Evolutionary conservation across 441 rosid genomes (phyloP), one percentile per base, ranked within the genome.

Genomic region (Biscutella laevigata): DNA sequence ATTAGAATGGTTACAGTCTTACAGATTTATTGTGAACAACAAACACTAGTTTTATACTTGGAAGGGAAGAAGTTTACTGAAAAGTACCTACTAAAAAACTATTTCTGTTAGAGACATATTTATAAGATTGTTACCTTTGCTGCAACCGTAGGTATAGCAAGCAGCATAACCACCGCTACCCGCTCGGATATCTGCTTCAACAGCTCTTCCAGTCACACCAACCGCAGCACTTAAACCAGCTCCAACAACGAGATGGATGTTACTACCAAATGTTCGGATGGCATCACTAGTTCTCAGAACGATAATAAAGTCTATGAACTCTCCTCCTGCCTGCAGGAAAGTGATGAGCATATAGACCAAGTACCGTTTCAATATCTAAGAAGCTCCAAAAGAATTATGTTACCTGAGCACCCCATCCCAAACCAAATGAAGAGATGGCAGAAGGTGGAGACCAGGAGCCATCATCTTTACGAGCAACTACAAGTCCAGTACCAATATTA

Each of bases 351-450:
- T 2, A 16, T 10, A 50, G 22, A 41, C 15, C n/a, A 51, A 42
- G 3, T 42, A 43, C 0, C 17, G 37, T 35, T 28, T 34, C 32
- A 22, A 60, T 6, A 35, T 52, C 12, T 45, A 16, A 0, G 0
- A 17, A 30, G 35, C 5, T 22, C 8, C 0, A 2, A 57, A 43
- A 17, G 27, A 40, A n/a, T 8, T 42, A 27, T 6, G 11, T 73
- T 63, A 88, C 98, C 94, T 92, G 99, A 67, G 95, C 92, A 57
- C 97, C 95, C 99, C 99, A 92, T 61, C 99, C 99, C 61, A 81
- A 25, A 67, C 99, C 96, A 58, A 82, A 81, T 21, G 99, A 73
- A 61, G 96, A 83, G 61, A 92, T 70, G 56, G 99, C 94, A 1
- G 90, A 86, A 11, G 96, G 99, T 37, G 99, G 92, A 65, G 99